These are phyloP conservation scores for Casuarina cunninghamiana DNA, from an alignment of 306 rosid genomes.

Conservation along the genomic window DNA sequence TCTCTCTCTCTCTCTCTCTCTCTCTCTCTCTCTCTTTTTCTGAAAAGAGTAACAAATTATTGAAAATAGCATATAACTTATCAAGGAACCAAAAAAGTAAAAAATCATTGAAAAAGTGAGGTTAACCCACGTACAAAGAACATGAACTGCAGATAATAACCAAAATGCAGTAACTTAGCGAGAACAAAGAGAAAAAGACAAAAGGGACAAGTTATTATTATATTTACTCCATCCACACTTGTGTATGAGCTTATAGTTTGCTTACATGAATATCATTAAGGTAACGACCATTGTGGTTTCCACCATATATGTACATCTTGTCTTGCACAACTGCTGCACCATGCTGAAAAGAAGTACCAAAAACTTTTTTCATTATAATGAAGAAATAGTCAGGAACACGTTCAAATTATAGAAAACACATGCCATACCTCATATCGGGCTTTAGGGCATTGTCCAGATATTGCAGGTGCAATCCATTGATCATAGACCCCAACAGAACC, in stretches of 20 bases:
- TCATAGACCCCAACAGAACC: slow-evolving; percentile 72
- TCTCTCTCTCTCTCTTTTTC: background rate
- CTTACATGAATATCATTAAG: slow-evolving; percentile 89
- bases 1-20: no score
- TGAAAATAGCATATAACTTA: background rate
- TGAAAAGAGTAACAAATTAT: slow-evolving; percentile 1
- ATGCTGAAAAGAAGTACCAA: slow-evolving; percentile 57
- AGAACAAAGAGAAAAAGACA: background rate
- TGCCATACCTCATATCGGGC: slow-evolving; percentile 83
- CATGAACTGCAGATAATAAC: background rate
- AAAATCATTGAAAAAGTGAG: background rate
- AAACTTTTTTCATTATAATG: slow-evolving; percentile 27
- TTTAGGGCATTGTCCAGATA: slow-evolving; percentile 73
- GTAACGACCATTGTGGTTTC: slow-evolving; percentile 98
- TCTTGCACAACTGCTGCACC: slow-evolving; percentile 87
- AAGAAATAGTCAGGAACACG: slow-evolving; percentile 12
- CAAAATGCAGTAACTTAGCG: background rate
- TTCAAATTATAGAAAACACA: slow-evolving; percentile 20
- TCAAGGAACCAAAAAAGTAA: background rate
- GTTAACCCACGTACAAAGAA: background rate
- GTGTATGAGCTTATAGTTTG: slow-evolving; percentile 24
- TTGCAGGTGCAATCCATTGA: slow-evolving; percentile 75
- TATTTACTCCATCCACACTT: slow-evolving; percentile 8
- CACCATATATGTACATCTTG: slow-evolving; percentile 91
- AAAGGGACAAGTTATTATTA: slow-evolving; percentile 1